A percentile compares a stretch with the other conserved stretches of the same genome.
Evolutionary conservation across 441 rosid species (phyloP).

Genomic region (Flueggea neowawraea): DNA sequence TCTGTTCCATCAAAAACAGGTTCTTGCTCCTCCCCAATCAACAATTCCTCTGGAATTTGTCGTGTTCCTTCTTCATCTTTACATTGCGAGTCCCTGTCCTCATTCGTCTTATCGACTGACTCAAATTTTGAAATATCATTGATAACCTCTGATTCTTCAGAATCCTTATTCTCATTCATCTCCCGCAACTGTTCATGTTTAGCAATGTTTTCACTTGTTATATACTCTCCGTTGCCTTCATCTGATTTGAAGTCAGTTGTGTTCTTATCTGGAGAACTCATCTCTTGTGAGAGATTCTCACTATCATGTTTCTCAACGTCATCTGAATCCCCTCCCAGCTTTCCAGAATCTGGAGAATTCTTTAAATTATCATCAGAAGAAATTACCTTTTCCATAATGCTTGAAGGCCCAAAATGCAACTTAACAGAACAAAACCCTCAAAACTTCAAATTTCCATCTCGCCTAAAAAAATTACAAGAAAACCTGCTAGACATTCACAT

Average conservation of each 20-base stretch:
- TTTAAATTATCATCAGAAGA: conserved; percentile 6
- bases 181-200: conserved; percentile 14
- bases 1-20: conserved; percentile 54
- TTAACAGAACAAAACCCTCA: conserved; percentile 13
- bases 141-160: not conserved
- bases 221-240: conserved; percentile 12
- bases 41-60: conserved; percentile 18
- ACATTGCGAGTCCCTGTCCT: conserved; percentile 18
- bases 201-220: conserved; percentile 15
- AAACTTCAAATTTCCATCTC: conserved; percentile 5
- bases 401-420: conserved; percentile 10
- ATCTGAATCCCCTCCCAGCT: conserved; percentile 16
- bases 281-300: conserved; percentile 19
- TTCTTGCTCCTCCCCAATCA: conserved; percentile 31
- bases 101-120: conserved; percentile 17
- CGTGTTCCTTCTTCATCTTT: conserved; percentile 31
- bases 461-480: conserved; percentile 5
- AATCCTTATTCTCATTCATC: conserved; percentile 4
- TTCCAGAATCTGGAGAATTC: conserved; percentile 22
- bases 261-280: conserved; percentile 20
- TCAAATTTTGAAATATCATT: conserved; percentile 19
- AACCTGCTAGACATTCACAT: conserved; percentile 19
- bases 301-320: conserved; percentile 19
- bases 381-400: conserved; percentile 22
- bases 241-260: conserved; percentile 11